Conservation (phyloP, 129 eudicot genomes). For the Saposhnikovia divaricata region DNA sequence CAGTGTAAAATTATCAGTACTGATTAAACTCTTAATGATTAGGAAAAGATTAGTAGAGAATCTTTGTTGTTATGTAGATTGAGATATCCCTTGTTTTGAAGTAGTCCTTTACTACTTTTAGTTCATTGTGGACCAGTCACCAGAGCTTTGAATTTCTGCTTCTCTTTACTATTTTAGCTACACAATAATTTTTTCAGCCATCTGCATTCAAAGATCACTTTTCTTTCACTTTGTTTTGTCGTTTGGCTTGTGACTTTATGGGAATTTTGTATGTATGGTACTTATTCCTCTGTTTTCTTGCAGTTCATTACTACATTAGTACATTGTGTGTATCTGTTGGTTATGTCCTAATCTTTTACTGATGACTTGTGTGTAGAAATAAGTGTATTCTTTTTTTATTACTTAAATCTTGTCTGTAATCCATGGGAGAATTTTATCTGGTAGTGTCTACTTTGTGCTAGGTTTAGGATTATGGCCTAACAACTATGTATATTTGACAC, state of each 20-base stretch:
- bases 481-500: neutral
- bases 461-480: neutral
- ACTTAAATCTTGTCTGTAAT: neutral
- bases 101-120: neutral
- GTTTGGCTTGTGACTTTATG: neutral
- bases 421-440: neutral
- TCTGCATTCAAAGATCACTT: neutral
- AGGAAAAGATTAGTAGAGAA: neutral
- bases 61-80: neutral
- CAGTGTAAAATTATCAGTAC: too few relatives aligned
- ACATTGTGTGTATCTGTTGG: neutral
- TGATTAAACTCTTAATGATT: neutral
- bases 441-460: slow-evolving; percentile 8
- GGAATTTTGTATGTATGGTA: neutral
- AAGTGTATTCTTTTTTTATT: neutral
- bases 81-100: neutral
- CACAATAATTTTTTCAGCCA: neutral
- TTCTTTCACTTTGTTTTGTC: neutral
- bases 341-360: neutral
- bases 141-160: neutral
- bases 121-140: neutral
- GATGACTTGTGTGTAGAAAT: neutral
- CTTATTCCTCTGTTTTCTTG: slow-evolving; percentile 3
- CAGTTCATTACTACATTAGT: slow-evolving; percentile 2
- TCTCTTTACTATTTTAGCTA: neutral